These are phyloP conservation scores for Rhodocollybia butyracea DNA, from an alignment of 768 basidiomycete species.

Conservation along the genomic window DNA sequence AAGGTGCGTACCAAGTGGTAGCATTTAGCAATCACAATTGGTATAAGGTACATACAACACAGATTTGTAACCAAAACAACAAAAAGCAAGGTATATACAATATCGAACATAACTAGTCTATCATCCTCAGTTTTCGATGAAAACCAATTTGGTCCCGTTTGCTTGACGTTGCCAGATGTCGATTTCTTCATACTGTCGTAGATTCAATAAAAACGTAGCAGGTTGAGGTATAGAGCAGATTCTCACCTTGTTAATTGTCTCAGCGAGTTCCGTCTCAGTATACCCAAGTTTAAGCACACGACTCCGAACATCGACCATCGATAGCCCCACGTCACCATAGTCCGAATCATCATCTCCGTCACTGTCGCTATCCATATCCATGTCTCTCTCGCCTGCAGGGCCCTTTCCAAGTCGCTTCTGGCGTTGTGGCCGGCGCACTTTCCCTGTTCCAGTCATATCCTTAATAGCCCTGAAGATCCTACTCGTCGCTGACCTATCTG, in stretches of 20 bases:
- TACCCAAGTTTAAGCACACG: conserved; percentile 84
- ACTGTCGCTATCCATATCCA: conserved; percentile 66
- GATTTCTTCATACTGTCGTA: conserved; percentile 77
- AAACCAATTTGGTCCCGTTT: conserved; percentile 66
- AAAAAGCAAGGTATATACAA: neutral
- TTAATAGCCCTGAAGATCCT: conserved; percentile 92
- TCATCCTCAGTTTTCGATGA: no score
- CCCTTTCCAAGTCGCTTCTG: conserved; percentile 63
- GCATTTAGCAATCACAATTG: no score
- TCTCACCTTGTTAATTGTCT: conserved; percentile 76
- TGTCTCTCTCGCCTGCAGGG: conserved; percentile 66
- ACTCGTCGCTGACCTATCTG: conserved; percentile 75
- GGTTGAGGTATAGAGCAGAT: neutral
- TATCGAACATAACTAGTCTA: neutral
- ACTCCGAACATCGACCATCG: conserved; percentile 84
- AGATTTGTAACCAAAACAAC: neutral
- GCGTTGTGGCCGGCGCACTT: conserved; percentile 35
- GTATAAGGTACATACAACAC: no score
- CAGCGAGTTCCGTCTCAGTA: conserved; percentile 88
- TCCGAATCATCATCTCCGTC: conserved; percentile 62
- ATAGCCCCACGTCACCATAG: conserved; percentile 54
- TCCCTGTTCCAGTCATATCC: conserved; percentile 61
- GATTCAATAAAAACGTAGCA: conserved; percentile 12
- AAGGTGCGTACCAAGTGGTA: no score
- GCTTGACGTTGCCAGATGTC: conserved; percentile 82